These are phyloP conservation scores for Papilionanthe hybrid DNA, from an alignment of 116 monocot species.

Conservation along the genomic window DNA sequence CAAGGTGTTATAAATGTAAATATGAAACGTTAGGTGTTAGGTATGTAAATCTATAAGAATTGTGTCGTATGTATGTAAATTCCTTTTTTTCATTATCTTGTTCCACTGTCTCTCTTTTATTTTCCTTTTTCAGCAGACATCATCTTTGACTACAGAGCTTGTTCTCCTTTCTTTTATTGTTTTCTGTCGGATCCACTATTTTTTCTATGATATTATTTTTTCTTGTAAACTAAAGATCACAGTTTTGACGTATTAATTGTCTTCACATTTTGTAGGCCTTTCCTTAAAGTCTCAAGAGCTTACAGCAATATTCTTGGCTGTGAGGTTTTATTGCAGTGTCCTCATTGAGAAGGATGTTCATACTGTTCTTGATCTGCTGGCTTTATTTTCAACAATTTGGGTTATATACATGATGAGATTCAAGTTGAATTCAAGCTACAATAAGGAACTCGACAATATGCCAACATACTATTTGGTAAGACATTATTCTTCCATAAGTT, in stretches of 20 bases:
- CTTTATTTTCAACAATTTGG: constrained; percentile 36
- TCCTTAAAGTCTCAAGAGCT: constrained; percentile 44
- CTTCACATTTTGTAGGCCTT: constrained; percentile 18
- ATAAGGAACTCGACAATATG: constrained; percentile 29
- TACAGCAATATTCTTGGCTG: constrained; percentile 35
- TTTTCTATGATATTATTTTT: neutral
- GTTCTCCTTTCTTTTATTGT: neutral
- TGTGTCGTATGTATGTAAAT: no score
- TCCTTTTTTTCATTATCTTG: no score
- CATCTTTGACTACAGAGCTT: neutral
- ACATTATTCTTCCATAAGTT: neutral
- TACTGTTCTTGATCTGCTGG: constrained; percentile 23
- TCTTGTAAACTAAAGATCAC: neutral
- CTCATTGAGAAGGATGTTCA: constrained; percentile 21
- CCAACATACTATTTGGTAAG: constrained; percentile 34
- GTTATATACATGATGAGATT: constrained; percentile 42
- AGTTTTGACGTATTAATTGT: neutral
- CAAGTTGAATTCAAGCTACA: constrained; percentile 41
- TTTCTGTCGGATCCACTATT: neutral
- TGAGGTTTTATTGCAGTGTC: constrained; percentile 25
- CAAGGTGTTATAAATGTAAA: no score
- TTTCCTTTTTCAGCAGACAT: neutral
- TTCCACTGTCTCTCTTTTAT: neutral
- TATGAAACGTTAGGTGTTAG: no score
- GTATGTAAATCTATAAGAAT: no score